Evolutionary conservation across 441 rosid genomes (phyloP).

Genomic region (Rhodomyrtus psidioides): DNA sequence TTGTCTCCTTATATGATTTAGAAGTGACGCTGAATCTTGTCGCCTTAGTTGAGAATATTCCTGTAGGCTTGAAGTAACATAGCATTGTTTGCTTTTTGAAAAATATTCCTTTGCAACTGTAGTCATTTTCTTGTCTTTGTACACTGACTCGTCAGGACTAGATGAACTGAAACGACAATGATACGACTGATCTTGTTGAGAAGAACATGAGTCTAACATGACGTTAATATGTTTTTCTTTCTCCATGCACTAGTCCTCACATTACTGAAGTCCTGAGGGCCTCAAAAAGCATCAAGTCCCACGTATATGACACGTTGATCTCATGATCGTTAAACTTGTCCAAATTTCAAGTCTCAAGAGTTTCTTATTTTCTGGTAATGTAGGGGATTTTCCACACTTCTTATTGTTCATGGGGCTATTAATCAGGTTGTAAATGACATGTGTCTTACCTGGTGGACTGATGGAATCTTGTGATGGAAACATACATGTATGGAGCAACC

Average conservation of each 20-base stretch:
- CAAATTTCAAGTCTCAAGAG: neutral
- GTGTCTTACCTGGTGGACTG: conserved; percentile 67
- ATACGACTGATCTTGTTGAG: neutral
- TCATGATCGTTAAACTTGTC: neutral
- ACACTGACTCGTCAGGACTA: neutral
- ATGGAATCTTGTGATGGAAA: conserved; percentile 97
- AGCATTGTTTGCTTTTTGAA: neutral
- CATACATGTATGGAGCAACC: conserved; percentile 84
- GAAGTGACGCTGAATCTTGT: neutral
- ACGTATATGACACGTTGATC: neutral
- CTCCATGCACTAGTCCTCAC: neutral
- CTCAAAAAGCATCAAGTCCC: neutral
- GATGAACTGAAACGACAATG: neutral
- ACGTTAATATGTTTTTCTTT: neutral
- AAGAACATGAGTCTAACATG: neutral
- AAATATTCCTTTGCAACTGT: neutral
- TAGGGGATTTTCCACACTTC: conserved; percentile 6
- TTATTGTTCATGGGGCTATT: conserved; percentile 21
- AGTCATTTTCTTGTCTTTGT: neutral
- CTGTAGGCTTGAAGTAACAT: neutral
- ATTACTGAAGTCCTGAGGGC: neutral
- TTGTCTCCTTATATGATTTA: neutral
- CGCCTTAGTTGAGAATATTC: neutral
- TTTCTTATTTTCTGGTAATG: neutral
- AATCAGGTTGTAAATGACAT: conserved; percentile 86